Evolutionary conservation across 75 land plant genomes (phyloP), one percentile per base, ranked within the genome.

Genomic region (Picea sitchensis): DNA sequence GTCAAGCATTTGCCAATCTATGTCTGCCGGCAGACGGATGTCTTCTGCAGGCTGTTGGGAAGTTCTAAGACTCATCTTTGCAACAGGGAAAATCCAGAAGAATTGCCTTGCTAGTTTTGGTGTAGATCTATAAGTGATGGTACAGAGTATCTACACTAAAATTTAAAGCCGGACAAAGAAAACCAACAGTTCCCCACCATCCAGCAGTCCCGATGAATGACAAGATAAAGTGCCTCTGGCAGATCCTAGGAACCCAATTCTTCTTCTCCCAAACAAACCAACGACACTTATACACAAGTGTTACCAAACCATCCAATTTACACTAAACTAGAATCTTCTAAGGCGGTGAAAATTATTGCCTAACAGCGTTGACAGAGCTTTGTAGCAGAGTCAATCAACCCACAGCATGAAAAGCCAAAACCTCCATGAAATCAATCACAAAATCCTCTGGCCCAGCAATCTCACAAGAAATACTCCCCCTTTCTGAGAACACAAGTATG

Each of bases 1-100:
- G 73, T 96, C 99, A 1, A 96, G 91, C 95, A 90, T 94, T 79
- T 92, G 51, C 98, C 98, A 96, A 78, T 96, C 93, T 23, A 96
- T 88, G 58, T 96, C 97, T 31, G 97, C 95, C 58, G 98, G 98
- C 15, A 94, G 84, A 73, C 91, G 89, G 62, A 90, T 83, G 65
- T 92, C 92, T 54, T 79, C 75, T 31, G 81, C 86, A 68, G 89
- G 74, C 32, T 61, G 67, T 23, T 78, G 86, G 15, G 79, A 34
- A 1, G 84, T 76, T 41, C 85, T 60, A 59, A 90, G 81, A 54
- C 84, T 87, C 92, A 90, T 90, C 76, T 84, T 86, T 74, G 76
- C 84, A 79, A 81, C 81, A 54, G 73, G 17, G 65, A 64, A 15
- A 13, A 26, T 44, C 41, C 21, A 18, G 6, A 7, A 34, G 41